A percentile compares a stretch with the other conserved stretches of the same genome.
Evolutionary conservation across 306 rosid species (phyloP).

Genomic region (Betula pendula): DNA sequence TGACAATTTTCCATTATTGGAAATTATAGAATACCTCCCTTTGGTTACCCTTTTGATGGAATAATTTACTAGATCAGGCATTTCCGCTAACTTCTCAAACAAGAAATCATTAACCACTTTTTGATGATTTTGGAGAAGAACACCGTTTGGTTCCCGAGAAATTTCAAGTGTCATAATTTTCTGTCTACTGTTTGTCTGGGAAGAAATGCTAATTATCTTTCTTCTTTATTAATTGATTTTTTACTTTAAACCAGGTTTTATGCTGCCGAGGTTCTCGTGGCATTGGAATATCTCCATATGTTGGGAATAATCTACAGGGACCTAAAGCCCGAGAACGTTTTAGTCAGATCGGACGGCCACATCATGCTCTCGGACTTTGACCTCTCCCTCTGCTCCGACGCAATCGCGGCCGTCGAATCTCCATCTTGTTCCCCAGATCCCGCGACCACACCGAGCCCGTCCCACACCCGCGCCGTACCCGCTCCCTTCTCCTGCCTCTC

Average conservation of each 20-base stretch:
- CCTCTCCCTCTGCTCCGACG: slow-evolving; percentile 74
- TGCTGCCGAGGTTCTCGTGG: slow-evolving; percentile 92
- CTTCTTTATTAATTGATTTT: too few species aligned
- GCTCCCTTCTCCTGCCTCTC: slow-evolving; percentile 61
- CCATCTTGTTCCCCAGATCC: slow-evolving; percentile 40
- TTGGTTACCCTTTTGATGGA: not conserved
- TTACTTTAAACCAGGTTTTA: slow-evolving; percentile 68
- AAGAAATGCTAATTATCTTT: not conserved
- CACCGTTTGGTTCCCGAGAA: slow-evolving; percentile 17
- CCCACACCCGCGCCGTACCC: slow-evolving; percentile 37
- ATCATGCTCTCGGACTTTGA: slow-evolving; percentile 98
- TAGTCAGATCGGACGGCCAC: slow-evolving; percentile 98
- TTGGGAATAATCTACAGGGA: slow-evolving; percentile 95
- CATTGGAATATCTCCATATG: slow-evolving; percentile 97
- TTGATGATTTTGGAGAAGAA: not conserved
- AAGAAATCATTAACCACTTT: not conserved
- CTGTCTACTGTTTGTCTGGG: not conserved
- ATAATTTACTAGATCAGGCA: slow-evolving; percentile 26
- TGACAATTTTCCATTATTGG: slow-evolving; percentile 4
- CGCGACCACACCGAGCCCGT: slow-evolving; percentile 12
- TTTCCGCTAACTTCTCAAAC: slow-evolving; percentile 8
- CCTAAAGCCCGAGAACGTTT: slow-evolving; percentile 91
- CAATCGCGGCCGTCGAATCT: slow-evolving; percentile 88
- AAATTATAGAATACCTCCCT: slow-evolving; percentile 1
- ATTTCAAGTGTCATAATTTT: not conserved